Evolutionary conservation across 2,329 filamentous ascomycete species (phyloP).

Genomic region (Taxawa tesnikishii): DNA sequence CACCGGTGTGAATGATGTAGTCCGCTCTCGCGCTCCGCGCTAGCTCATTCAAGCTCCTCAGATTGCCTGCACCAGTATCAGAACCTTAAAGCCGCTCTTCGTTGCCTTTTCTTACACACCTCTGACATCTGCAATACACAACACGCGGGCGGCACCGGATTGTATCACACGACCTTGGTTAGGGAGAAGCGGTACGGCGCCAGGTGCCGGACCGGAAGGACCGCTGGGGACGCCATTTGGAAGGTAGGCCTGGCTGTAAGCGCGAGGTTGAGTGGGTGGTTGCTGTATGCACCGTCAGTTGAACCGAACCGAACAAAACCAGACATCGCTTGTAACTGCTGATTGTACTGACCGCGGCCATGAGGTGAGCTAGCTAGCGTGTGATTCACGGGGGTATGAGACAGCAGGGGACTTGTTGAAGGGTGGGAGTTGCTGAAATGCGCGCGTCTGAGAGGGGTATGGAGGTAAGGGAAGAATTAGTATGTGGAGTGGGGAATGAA

Average conservation of each 20-base stretch:
- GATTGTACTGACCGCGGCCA: constrained; percentile 5
- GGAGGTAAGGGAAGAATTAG: too few species aligned
- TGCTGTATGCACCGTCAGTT: constrained; percentile 20
- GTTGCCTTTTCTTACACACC: constrained; percentile 20
- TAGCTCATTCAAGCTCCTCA: constrained; percentile 90
- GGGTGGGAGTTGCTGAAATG: too few species aligned
- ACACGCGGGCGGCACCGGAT: constrained; percentile 33
- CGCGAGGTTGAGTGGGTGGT: constrained; percentile 37
- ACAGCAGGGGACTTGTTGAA: constrained; percentile 3
- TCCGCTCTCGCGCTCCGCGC: constrained; percentile 90
- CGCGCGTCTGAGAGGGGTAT: too few species aligned
- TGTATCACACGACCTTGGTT: constrained; percentile 42
- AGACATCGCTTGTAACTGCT: constrained; percentile 1
- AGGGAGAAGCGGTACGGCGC: constrained; percentile 35
- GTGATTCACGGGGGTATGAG: constrained; percentile 5
- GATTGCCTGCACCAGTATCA: constrained; percentile 54
- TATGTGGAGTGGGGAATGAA: too few species aligned
- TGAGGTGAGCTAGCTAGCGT: constrained; percentile 3
- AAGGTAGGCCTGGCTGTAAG: constrained; percentile 35
- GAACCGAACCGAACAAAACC: constrained; percentile 1
- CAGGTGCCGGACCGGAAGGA: constrained; percentile 24
- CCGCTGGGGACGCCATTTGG: constrained; percentile 29
- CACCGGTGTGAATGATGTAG: constrained; percentile 96
- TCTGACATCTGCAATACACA: constrained; percentile 41
- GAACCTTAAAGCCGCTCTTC: constrained; percentile 6